Evolutionary conservation across 305 asterid genomes (phyloP).

Genomic region (Fraxinus sp.): DNA sequence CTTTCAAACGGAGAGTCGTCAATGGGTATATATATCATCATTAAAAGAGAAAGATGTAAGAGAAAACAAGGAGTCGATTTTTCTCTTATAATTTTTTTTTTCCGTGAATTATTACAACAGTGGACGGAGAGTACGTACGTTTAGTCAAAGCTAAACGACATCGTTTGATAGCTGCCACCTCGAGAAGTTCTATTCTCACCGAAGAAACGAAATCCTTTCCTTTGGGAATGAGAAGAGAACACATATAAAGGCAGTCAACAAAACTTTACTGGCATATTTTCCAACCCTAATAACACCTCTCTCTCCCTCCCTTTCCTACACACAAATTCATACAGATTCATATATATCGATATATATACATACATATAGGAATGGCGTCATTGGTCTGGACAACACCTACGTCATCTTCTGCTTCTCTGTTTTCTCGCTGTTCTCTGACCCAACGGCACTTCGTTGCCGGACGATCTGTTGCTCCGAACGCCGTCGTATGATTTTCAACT

Average conservation of each 20-base stretch:
- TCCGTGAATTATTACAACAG: too few species aligned
- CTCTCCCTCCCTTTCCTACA: not conserved
- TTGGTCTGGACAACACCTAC: conserved; percentile 34
- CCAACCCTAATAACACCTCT: not conserved
- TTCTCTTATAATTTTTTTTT: too few species aligned
- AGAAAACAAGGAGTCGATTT: not conserved
- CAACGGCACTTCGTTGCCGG: conserved; percentile 26
- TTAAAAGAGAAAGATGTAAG: not conserved
- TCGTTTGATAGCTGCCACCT: not conserved
- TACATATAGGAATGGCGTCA: conserved; percentile 26
- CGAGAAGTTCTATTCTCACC: not conserved
- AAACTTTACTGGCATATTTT: not conserved
- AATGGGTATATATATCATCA: too few species aligned
- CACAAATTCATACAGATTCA: not conserved
- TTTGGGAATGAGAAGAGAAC: not conserved
- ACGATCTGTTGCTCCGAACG: conserved; percentile 30
- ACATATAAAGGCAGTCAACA: not conserved
- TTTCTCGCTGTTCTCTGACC: conserved; percentile 21
- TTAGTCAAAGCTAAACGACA: not conserved
- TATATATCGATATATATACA: not conserved
- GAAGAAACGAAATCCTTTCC: not conserved
- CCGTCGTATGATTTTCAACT: conserved; percentile 36
- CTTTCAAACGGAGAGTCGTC: too few species aligned
- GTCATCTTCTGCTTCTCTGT: conserved; percentile 37
- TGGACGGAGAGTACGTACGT: too few species aligned